Evolutionary conservation across 202 grass and related monocot species (phyloP), one percentile per base, ranked within the genome.

Genomic region (Panicum hallii): DNA sequence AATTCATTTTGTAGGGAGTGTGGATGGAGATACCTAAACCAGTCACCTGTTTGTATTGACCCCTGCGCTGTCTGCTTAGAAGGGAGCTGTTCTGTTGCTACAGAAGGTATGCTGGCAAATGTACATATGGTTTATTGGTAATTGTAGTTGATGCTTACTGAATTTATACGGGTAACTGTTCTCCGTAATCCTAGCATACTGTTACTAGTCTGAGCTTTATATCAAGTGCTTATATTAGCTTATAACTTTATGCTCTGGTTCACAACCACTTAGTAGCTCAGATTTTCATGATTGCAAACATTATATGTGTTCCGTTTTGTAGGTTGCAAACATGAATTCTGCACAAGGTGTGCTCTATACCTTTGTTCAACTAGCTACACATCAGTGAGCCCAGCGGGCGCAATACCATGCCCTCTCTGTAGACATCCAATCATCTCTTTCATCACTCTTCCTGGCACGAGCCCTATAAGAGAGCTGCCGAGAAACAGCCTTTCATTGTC

Each of bases 241-340:
- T 65, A 70, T 70, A 48, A 48, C 23, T 79, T 72, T 34, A 36
- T 82, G 57, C 68, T 78, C 23, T 78, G 38, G 55, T 70, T 86
- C 56, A 52, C 78, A 52, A 19, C 36, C 80, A 82, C 52, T 47
- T 57, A 20, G 26, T 82, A 64, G 56, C 64, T 82, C 40, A 16
- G 4, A 41, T 38, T 68, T 3, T 61, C 50, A 75, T 69, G 75
- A 54, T 79, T 66, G 42, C 11, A 38, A 20, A 19, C 22, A 17
- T 67, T 73, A n/a, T 28, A 30, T 43, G 20, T 79, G 47, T 70
- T 77, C 36, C 46, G 48, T 56, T 70, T 22, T 74, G 76, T 76
- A 98, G 96, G 93, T 64, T 99, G 97, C 80, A 90, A 89, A n/a
- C 97, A 99, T 74, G 97, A 99, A 81, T 96, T 99, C 70, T 99